Conservation (phyloP, 2,329 filamentous ascomycete genomes). For the Neonectria hederae region DNA sequence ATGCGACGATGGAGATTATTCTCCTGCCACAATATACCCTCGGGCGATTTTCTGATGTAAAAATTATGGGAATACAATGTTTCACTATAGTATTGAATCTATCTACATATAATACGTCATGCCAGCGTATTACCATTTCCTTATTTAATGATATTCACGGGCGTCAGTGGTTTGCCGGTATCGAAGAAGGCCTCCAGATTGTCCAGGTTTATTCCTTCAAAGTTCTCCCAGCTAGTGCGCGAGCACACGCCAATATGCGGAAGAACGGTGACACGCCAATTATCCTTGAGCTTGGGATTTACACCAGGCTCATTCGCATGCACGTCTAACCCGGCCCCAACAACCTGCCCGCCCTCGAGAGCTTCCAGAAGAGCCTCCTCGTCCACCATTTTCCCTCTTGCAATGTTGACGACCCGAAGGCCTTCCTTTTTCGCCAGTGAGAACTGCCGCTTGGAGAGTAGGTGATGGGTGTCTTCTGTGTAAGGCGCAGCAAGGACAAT, state of each 20-base stretch:
- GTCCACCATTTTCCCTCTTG: slow-evolving; percentile 33
- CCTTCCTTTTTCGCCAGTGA: slow-evolving; percentile 25
- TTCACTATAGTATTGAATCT: not conserved
- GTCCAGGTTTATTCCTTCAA: slow-evolving; percentile 27
- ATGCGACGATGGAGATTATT: not conserved
- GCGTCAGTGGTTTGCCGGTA: slow-evolving; percentile 23
- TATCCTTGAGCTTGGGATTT: slow-evolving; percentile 26
- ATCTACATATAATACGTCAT: not conserved
- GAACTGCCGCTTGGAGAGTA: slow-evolving; percentile 18
- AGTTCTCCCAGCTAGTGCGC: slow-evolving; percentile 29
- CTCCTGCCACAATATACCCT: not conserved
- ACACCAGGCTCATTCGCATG: slow-evolving; percentile 31
- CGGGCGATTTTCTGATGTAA: not conserved
- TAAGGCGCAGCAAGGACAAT: slow-evolving; percentile 34
- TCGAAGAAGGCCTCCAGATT: slow-evolving; percentile 27
- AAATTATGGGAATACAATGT: not conserved
- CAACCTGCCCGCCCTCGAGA: slow-evolving; percentile 22
- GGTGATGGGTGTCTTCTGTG: slow-evolving; percentile 28
- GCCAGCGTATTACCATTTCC: not conserved
- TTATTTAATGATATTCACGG: slow-evolving; percentile 22
- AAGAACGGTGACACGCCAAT: slow-evolving; percentile 27
- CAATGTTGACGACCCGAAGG: slow-evolving; percentile 32
- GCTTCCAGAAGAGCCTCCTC: slow-evolving; percentile 33
- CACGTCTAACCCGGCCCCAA: slow-evolving; percentile 31
- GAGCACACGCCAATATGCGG: slow-evolving; percentile 33